A percentile compares a stretch with the other conserved stretches of the same genome.
These are phyloP conservation scores for Xylaria sp. DNA, from an alignment of 2,329 filamentous ascomycete genomes.

Conservation along the genomic window DNA sequence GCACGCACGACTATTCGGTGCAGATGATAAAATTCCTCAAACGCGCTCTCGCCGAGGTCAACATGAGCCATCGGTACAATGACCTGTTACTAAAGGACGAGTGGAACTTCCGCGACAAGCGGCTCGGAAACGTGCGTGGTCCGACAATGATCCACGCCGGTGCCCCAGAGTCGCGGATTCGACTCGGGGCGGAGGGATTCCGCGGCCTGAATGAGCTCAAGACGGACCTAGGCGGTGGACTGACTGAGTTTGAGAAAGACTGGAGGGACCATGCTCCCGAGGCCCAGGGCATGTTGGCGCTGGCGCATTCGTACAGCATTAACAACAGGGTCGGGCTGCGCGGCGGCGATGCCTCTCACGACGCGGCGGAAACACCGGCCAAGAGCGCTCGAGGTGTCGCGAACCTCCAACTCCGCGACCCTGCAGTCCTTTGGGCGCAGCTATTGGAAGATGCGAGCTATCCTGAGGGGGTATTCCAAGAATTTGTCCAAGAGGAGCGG, in stretches of 20 bases:
- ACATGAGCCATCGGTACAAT: neutral
- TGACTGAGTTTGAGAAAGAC: constrained; percentile 19
- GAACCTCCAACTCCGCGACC: constrained; percentile 16
- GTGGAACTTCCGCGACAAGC: constrained; percentile 21
- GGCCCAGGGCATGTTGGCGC: constrained; percentile 18
- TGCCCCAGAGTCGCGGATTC: neutral
- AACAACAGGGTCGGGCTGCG: constrained; percentile 12
- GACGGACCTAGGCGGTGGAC: constrained; percentile 28
- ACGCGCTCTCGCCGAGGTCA: constrained; percentile 11
- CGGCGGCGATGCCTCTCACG: constrained; percentile 15
- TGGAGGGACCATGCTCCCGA: neutral
- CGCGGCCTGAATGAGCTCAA: constrained; percentile 34
- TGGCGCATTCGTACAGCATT: constrained; percentile 5
- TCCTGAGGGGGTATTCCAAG: neutral
- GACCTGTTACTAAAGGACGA: neutral
- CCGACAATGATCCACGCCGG: constrained; percentile 25
- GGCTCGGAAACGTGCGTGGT: rapidly evolving
- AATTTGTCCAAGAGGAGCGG: neutral
- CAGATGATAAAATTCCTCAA: constrained; percentile 11
- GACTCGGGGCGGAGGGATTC: neutral
- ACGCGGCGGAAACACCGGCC: neutral
- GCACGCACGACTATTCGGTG: neutral
- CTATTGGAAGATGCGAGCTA: constrained; percentile 22
- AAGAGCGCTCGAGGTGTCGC: neutral
- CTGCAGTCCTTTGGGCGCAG: constrained; percentile 26